phyloP scores from a whole-genome alignment of 495 filamentous ascomycete species.

The Xanthoparmelia taractica region DNA sequence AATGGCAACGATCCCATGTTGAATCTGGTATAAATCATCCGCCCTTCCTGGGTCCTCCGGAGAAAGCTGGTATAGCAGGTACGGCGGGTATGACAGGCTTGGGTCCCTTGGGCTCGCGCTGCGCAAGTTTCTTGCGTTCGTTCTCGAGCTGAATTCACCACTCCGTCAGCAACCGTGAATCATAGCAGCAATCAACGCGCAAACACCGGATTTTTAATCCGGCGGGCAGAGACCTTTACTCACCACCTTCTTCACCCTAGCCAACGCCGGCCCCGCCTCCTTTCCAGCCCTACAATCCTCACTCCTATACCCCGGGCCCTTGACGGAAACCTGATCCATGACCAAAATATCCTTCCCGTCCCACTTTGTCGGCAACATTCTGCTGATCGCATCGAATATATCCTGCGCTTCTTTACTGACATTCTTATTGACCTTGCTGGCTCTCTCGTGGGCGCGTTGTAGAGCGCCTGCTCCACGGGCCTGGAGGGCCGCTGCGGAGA shows the following conservation, averaged over 20 bases:
- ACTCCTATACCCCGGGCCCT: constrained; percentile 47
- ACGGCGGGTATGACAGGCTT: constrained; percentile 27
- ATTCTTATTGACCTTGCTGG: constrained; percentile 50
- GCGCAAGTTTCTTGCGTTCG: constrained; percentile 23
- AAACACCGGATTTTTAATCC: neutral
- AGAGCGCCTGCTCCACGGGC: constrained; percentile 48
- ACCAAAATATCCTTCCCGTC: constrained; percentile 55
- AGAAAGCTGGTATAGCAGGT: constrained; percentile 19
- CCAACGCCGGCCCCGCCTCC: constrained; percentile 44
- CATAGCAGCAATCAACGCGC: neutral
- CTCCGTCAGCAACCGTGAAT: neutral
- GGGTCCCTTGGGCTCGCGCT: constrained; percentile 18
- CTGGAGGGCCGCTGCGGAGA: constrained; percentile 48
- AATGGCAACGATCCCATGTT: neutral
- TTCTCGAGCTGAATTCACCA: constrained; percentile 21
- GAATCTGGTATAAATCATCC: constrained; percentile 7
- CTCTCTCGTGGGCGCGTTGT: constrained; percentile 45
- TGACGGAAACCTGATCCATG: constrained; percentile 55
- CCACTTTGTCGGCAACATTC: constrained; percentile 60
- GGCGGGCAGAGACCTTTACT: constrained; percentile 25
- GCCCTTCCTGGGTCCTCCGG: constrained; percentile 23
- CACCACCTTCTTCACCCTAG: constrained; percentile 58
- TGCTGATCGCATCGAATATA: constrained; percentile 56
- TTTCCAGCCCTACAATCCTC: constrained; percentile 50
- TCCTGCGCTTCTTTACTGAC: constrained; percentile 62